Conservation (phyloP, 1,284 basidiomycete species). For the Cutaneotrichosporon cutaneum region DNA sequence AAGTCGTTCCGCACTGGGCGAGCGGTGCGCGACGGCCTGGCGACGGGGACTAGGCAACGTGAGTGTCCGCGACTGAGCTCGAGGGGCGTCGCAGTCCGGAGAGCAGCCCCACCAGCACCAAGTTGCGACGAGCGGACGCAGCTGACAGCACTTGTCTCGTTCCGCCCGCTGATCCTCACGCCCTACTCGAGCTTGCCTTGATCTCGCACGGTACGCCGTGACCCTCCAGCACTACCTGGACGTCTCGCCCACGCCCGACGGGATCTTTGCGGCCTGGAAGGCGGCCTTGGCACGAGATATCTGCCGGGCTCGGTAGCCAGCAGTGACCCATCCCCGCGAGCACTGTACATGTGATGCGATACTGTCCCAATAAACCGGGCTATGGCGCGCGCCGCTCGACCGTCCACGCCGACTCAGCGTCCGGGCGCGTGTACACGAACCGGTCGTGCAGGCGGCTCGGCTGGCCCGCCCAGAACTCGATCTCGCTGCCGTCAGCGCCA, state of each 20-base stretch:
- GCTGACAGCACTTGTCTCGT: conserved; percentile 42
- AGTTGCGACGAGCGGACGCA: background rate
- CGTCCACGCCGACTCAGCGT: conserved; percentile 63
- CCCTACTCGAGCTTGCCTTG: conserved; percentile 43
- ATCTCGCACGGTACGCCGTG: conserved; percentile 50
- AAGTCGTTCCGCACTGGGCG: conserved; percentile 43
- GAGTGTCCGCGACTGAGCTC: conserved; percentile 12
- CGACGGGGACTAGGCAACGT: conserved; percentile 45
- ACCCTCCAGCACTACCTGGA: conserved; percentile 53
- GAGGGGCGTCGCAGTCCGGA: background rate
- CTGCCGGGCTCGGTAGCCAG: no score
- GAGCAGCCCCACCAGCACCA: background rate
- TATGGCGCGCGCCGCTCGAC: conserved; percentile 73
- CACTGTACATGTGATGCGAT: background rate
- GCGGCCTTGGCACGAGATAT: no score
- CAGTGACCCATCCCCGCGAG: no score
- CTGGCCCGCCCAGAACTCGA: conserved; percentile 95
- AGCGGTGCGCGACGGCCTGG: conserved; percentile 46
- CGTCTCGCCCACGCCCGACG: conserved; percentile 47
- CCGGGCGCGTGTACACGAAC: conserved; percentile 68
- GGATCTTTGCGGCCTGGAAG: conserved; percentile 52
- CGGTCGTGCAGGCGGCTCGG: conserved; percentile 87
- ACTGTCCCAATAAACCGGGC: no score
- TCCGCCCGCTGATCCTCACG: conserved; percentile 51
- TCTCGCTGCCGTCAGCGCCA: conserved; percentile 56